Conservation (phyloP, 2,329 filamentous ascomycete species). For the Pezicula rhizophila region DNA sequence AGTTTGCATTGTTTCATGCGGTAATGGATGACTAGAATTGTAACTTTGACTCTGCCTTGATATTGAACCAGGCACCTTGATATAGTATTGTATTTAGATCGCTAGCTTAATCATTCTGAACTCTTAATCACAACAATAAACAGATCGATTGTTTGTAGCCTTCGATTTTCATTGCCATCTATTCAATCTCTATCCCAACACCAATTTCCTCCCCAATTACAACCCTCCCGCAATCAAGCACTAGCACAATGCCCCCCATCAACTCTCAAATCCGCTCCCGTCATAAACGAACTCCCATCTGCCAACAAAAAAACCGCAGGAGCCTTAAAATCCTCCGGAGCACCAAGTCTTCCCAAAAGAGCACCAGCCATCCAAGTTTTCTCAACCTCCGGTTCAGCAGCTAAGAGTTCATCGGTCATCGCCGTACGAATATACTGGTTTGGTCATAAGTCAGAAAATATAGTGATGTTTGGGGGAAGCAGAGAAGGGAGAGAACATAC, state of each 20-base stretch:
- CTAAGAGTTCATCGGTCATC: constrained; percentile 39
- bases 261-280: constrained; percentile 60
- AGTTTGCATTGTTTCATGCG: no score
- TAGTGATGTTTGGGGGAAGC: background rate
- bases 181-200: no score
- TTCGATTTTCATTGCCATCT: no score
- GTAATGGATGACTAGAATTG: no score
- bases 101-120: no score
- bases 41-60: no score
- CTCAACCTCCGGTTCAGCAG: constrained; percentile 29
- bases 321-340: constrained; percentile 61
- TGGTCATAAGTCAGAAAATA: background rate
- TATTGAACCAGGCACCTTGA: no score
- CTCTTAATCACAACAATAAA: no score
- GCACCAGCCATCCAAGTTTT: constrained; percentile 72
- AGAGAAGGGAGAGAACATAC: background rate
- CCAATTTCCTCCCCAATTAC: no score
- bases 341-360: constrained; percentile 66
- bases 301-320: constrained; percentile 61
- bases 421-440: constrained; percentile 38
- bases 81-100: no score
- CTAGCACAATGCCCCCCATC: constrained; percentile 56
- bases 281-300: constrained; percentile 62
- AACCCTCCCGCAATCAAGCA: background rate
- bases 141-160: no score